These are phyloP conservation scores for Erigeron philadelphicus DNA, from an alignment of 140 eudicot genomes.

Conservation along the genomic window DNA sequence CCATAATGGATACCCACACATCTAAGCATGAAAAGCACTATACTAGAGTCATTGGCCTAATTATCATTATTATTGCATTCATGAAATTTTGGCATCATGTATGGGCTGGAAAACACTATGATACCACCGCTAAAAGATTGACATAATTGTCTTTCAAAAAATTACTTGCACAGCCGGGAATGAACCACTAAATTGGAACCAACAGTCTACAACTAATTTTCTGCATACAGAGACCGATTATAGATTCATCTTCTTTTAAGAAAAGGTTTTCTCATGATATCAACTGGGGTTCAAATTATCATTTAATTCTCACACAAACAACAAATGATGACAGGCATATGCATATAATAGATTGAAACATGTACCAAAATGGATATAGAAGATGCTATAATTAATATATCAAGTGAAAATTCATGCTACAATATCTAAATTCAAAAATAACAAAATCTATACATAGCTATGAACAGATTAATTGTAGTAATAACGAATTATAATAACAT, in stretches of 20 bases:
- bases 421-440: neutral
- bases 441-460: too few species aligned
- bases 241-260: slow-evolving; percentile 15
- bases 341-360: neutral
- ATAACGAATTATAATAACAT: neutral
- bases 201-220: neutral
- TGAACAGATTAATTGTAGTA: neutral
- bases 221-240: slow-evolving; percentile 4
- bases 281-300: neutral
- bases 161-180: too few species aligned
- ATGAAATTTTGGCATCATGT: slow-evolving; percentile 5
- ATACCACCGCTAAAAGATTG: neutral
- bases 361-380: neutral
- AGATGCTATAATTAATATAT: neutral
- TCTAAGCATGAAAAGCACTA: slow-evolving; percentile 5
- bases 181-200: neutral
- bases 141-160: neutral
- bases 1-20: slow-evolving; percentile 17
- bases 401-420: neutral
- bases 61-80: slow-evolving; percentile 7
- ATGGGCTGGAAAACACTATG: slow-evolving; percentile 6
- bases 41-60: neutral
- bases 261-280: neutral
- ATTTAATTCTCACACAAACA: slow-evolving; percentile 7
- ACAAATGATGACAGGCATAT: neutral